Evolutionary conservation across 2,329 filamentous ascomycete genomes (phyloP), one percentile per base, ranked within the genome.

Genomic region (Lachnellula arida): DNA sequence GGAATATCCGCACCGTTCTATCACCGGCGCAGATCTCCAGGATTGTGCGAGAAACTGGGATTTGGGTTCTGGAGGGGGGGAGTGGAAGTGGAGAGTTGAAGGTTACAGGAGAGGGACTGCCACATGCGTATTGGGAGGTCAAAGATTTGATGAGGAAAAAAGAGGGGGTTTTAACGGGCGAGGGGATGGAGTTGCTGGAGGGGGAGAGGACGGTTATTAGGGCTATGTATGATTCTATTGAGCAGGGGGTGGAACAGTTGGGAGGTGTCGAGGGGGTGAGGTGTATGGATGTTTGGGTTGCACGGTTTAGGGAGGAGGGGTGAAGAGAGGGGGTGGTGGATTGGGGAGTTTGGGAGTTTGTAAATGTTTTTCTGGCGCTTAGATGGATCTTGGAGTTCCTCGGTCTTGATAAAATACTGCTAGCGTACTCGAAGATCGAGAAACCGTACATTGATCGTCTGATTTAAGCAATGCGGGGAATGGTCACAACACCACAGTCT

Each of bases 51-150:
- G 9, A 7, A 1, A 11, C 9, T 11, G 28, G 28, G 15, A 1
- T 23, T 15, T 39, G 17, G 25, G 7, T 28, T 25, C 2, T 1
- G 4, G 4, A 49, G 19, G 8, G 6, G 2, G 22, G 42, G 22
- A 7, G 75, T 73, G 2, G 9, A 55, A 22, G 71, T 65, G 1
- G 74, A 74, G 2, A 79, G 73, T 73, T 56, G 9, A 47, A 76
- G 5, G 67, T 68, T 22, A 66, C 59, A 5, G 73, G 79, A 55
- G 63, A 46, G 19, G 74, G 67, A 2, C 55, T 82, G 59, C 52
- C 68, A 25, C 78, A 81, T 65, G 78, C 74, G 35, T 57, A 63
- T 54, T 79, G 79, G 79, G 76, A 81, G 63, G 69, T 74, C 1
- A 66, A 59, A 8, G 64, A 69, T 15, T 63, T 72, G 4, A 63